Conservation (phyloP, 2,329 filamentous ascomycete species). For the Monosporascus sp. region DNA sequence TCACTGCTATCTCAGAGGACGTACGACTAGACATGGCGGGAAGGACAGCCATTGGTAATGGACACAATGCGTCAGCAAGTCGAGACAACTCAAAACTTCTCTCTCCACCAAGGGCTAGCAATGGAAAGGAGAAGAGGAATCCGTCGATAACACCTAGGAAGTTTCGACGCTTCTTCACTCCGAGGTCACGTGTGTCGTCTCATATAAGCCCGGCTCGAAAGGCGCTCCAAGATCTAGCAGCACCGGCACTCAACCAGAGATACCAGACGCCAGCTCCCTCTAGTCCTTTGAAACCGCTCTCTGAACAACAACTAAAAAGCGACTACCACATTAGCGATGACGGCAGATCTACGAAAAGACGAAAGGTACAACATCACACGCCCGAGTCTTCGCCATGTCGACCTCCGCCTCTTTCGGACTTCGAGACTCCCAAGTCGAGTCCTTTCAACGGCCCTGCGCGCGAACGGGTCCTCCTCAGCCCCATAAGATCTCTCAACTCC, state of each 20-base stretch:
- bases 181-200: conserved; percentile 36
- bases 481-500: conserved; percentile 29
- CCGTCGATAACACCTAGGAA: conserved; percentile 51
- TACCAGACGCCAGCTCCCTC: conserved; percentile 33
- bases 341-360: conserved; percentile 28
- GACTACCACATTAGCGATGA: conserved; percentile 13
- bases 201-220: conserved; percentile 33
- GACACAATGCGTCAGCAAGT: conserved; percentile 1
- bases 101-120: conserved; percentile 20
- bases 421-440: conserved; percentile 1
- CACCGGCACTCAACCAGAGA: conserved; percentile 32
- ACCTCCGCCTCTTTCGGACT: conserved; percentile 17
- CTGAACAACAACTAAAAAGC: conserved; percentile 19
- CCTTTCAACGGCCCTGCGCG: conserved; percentile 4
- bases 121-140: conserved; percentile 41
- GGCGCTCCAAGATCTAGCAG: conserved; percentile 37
- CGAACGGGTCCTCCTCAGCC: conserved; percentile 29
- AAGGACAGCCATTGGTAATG: neutral
- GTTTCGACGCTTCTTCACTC: conserved; percentile 50
- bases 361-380: conserved; percentile 33
- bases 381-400: conserved; percentile 33
- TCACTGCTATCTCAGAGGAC: no score
- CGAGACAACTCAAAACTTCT: conserved; percentile 14
- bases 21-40: neutral
- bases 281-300: conserved; percentile 32